Evolutionary conservation across 345 rosid species (phyloP), one percentile per base, ranked within the genome.

Genomic region (Aethionema arabicum): DNA sequence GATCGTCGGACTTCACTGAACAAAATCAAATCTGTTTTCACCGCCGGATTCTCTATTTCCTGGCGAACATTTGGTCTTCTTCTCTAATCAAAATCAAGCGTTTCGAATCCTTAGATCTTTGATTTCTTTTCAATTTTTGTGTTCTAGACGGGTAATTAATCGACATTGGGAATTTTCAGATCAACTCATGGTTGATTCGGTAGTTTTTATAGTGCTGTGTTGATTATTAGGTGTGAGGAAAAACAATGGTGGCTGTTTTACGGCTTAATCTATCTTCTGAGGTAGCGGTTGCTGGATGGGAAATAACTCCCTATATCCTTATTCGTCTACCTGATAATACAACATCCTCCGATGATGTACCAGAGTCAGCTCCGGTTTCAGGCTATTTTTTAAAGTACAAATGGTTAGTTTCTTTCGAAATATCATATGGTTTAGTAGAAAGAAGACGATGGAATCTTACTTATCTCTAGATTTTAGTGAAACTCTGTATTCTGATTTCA

Each of bases 241-340:
- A 63, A 82, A 79, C 87, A 75, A 88, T 88, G 96, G 86, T 88
- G 81, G 82, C 81, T 74, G 90, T 88, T 86, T 68, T 88, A 52
- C 85, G 92, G 31, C 84, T 85, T 79, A 85, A 85, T 74, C 82
- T 88, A 63, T 87, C 92, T 49, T 85, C 92, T 69, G 92, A 88
- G 65, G 85, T 83, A 8, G 92, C 96, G 45, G 83, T 85, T 63
- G 96, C 83, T 53, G 96, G 91, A 68, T 82, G 92, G 51, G 92
- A 88, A 77, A 75, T 88, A 52, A 80, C 96, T 79, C 96, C 96
- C 41, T 82, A 85, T 70, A 85, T 88, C 38, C 83, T 85, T n/a
- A 36, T 85, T 32, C 80, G 85, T 63, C 87, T 83, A 21, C 83
- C 84, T 2, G 84, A 86, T 46, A 82, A 76, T 77, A 32, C 73